These are phyloP conservation scores for Ophiostoma himal-ulmi DNA, from an alignment of 2,329 filamentous ascomycete genomes.

Conservation along the genomic window DNA sequence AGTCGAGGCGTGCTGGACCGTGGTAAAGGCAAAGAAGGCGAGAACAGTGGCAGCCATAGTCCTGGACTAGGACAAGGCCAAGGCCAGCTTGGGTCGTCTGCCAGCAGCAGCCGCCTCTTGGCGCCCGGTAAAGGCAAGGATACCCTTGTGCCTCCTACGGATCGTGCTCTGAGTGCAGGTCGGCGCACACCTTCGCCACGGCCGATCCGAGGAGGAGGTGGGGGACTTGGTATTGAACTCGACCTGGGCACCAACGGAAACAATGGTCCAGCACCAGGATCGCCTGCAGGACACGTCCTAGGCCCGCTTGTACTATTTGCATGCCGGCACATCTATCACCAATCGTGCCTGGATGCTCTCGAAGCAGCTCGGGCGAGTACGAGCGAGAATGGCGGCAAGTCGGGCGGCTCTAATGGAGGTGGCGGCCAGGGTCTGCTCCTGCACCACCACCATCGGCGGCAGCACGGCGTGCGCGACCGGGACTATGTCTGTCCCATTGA, in stretches of 20 bases:
- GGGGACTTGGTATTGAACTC: neutral
- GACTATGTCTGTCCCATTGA: constrained; percentile 55
- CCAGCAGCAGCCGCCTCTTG: constrained; percentile 24
- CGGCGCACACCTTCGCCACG: constrained; percentile 18
- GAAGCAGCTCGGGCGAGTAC: constrained; percentile 40
- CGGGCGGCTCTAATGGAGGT: neutral
- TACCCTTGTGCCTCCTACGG: neutral
- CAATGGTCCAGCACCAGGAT: neutral
- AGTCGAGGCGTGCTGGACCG: constrained; percentile 32
- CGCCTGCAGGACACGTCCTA: constrained; percentile 40
- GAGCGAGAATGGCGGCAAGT: constrained; percentile 29
- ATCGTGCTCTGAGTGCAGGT: neutral
- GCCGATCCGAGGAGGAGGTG: neutral
- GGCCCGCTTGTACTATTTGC: constrained; percentile 63
- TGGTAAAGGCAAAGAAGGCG: constrained; percentile 35
- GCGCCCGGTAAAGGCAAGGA: constrained; percentile 43
- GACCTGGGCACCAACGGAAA: neutral
- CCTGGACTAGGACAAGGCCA: neutral
- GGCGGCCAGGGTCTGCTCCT: constrained; percentile 7
- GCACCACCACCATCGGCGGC: constrained; percentile 10
- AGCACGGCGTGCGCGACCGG: constrained; percentile 34
- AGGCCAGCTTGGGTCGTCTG: constrained; percentile 8
- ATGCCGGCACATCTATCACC: constrained; percentile 66
- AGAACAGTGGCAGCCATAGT: neutral
- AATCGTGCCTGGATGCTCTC: constrained; percentile 61